Base-by-base conservation (phyloP, 805 yeast genomes). In the Lipomyces orientalis region DNA sequence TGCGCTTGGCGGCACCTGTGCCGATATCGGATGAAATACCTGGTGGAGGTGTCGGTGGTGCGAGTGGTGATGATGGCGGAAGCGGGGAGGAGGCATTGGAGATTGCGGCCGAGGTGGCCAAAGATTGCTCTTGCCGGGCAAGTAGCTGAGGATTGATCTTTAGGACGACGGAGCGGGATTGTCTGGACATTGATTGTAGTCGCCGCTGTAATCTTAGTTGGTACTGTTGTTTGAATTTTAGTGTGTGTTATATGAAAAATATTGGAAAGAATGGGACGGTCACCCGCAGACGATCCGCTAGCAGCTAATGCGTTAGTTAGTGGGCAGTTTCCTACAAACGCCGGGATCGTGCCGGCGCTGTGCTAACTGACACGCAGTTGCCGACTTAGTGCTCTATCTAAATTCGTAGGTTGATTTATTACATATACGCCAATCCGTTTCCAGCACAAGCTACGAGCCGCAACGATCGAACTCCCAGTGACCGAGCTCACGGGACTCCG, bases 61-160 rank as follows among this genome's bases (percentile, higher is more conserved):
- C 56, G 51, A 56, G 60, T 14, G 69, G 63, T 12, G 69, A 58
- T 14, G 67, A 59, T 3, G 62, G 59, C 6, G 63, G 34, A 12
- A 39, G 12, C 19, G 65, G 64, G 9, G 65, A 60, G 16, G 65
- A 55, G 19, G 64, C 33, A 33, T 22, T 59, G 29, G 67, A 54
- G 19, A 62, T 31, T 2, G 61, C 63, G n/a, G 66, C 56, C 19
- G 63, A 31, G 25, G 46, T 35, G n/a, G 63, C 56, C 25, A 61
- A 19, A 5, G 39, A 58, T 33, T 57, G 62, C 61, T 64, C 65
- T 34, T 67, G 71, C 43, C 58, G 65, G 14, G 64, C 56, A 8
- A 65, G 65, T 31, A 65, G 64, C 52, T 62, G 65, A 1, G 71
- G 65, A 33, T 65, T 65, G 46, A 68, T 56, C 55, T 65, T 68